These are phyloP conservation scores for Edhazardia aedis DNA, from an alignment of 371 early-diverging fungal species.

Conservation along the genomic window DNA sequence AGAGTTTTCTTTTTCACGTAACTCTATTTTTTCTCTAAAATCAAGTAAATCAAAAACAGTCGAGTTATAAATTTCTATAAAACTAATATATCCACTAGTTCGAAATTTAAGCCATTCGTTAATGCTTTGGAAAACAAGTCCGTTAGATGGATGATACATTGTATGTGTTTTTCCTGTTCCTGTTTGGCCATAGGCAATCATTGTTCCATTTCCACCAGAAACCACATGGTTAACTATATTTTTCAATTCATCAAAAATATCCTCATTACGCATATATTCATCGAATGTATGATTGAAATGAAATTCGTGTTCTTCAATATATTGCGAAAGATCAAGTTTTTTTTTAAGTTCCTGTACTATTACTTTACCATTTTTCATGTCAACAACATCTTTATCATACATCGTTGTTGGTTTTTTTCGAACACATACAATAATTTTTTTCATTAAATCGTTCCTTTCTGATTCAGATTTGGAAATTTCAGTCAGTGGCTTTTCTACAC, in stretches of 20 bases:
- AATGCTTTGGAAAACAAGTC: constrained; percentile 28
- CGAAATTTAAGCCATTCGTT: constrained; percentile 49
- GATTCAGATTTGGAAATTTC: too few relatives aligned
- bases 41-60: constrained; percentile 76
- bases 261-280: constrained; percentile 53
- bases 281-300: constrained; percentile 85
- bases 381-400: not conserved
- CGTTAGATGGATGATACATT: constrained; percentile 52
- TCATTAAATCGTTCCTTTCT: too few relatives aligned
- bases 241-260: constrained; percentile 68
- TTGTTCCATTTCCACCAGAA: constrained; percentile 76
- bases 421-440: not conserved
- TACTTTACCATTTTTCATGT: not conserved
- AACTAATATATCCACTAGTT: constrained; percentile 59
- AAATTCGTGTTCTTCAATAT: constrained; percentile 71
- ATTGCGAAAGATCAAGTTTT: constrained; percentile 59
- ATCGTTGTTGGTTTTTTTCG: not conserved
- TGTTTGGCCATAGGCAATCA: constrained; percentile 94
- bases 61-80: constrained; percentile 84
- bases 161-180: constrained; percentile 93
- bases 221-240: constrained; percentile 77
- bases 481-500: too few relatives aligned
- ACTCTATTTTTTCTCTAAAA: constrained; percentile 57
- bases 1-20: constrained; percentile 71
- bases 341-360: constrained; percentile 50